Evolutionary conservation across 164 flowering plant species (phyloP).

Genomic region (Vitis amurensis): DNA sequence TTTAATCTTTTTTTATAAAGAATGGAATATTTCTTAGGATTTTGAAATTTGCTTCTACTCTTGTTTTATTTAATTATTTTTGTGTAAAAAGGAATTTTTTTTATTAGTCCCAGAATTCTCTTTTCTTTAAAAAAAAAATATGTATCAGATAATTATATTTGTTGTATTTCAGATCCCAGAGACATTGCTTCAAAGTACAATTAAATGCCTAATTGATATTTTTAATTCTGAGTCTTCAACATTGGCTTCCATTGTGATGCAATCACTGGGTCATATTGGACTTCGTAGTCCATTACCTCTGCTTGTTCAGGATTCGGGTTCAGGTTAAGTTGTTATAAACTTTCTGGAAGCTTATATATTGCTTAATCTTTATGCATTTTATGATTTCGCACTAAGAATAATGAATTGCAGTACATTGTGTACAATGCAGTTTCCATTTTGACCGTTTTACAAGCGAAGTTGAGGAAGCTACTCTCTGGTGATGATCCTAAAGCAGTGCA

Average conservation of each 20-base stretch:
- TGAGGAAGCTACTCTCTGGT: constrained; percentile 69
- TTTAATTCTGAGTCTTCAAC: constrained; percentile 65
- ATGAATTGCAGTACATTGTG: not conserved
- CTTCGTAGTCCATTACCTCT: constrained; percentile 68
- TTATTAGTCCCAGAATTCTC: not conserved
- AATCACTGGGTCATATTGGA: constrained; percentile 95
- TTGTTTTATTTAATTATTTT: not conserved
- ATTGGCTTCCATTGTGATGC: constrained; percentile 82
- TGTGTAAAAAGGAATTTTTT: not conserved
- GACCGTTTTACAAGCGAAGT: constrained; percentile 53
- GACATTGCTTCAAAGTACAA: constrained; percentile 39
- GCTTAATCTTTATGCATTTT: not conserved
- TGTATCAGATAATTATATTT: not conserved
- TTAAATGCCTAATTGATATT: constrained; percentile 63
- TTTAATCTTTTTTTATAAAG: too few species aligned
- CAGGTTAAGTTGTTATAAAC: constrained; percentile 40
- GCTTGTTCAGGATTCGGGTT: constrained; percentile 43
- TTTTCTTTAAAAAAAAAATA: not conserved
- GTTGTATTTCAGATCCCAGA: constrained; percentile 48
- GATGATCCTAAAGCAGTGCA: constrained; percentile 86
- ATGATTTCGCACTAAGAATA: not conserved
- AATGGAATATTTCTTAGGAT: too few species aligned
- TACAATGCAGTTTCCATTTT: constrained; percentile 65
- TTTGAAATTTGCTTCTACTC: not conserved
- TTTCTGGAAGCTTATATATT: not conserved